A percentile compares a stretch with the other conserved stretches of the same genome.
These are phyloP conservation scores for Arthroderma sp. DNA, from an alignment of 2,329 filamentous ascomycete genomes.

Conservation along the genomic window DNA sequence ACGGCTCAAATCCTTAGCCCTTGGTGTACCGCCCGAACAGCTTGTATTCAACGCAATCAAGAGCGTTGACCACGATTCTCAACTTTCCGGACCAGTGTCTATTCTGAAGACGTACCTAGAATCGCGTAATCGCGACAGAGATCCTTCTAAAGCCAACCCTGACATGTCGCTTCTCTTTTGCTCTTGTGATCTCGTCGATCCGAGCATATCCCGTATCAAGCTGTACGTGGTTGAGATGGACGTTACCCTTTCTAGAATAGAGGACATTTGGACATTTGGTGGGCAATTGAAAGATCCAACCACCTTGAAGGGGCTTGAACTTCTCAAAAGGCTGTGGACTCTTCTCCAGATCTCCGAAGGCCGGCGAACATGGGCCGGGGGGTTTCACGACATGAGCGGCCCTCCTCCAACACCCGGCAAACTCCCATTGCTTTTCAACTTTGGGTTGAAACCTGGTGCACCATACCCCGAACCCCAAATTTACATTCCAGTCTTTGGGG, in stretches of 20 bases:
- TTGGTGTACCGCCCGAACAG: neutral
- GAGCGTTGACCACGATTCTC: conserved; percentile 1
- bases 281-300: conserved; percentile 7
- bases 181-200: conserved; percentile 13
- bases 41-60: neutral
- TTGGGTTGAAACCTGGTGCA: too few relatives aligned
- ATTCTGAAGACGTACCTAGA: neutral
- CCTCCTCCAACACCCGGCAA: too few relatives aligned
- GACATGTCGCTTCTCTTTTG: conserved; percentile 1
- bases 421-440: too few relatives aligned
- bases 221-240: conserved; percentile 10
- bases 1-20: conserved; percentile 8
- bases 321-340: conserved; percentile 9
- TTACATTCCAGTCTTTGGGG: too few relatives aligned
- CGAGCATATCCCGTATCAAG: conserved; percentile 11
- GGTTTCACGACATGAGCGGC: too few relatives aligned
- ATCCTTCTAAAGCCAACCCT: neutral
- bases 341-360: neutral
- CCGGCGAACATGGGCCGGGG: too few relatives aligned
- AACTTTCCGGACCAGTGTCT: conserved; percentile 1
- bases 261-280: conserved; percentile 13
- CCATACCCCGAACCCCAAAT: too few relatives aligned
- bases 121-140: neutral
- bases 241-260: conserved; percentile 8
- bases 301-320: conserved; percentile 6